Evolutionary conservation across 768 basidiomycete genomes (phyloP).

Genomic region (Nidularia sp.): DNA sequence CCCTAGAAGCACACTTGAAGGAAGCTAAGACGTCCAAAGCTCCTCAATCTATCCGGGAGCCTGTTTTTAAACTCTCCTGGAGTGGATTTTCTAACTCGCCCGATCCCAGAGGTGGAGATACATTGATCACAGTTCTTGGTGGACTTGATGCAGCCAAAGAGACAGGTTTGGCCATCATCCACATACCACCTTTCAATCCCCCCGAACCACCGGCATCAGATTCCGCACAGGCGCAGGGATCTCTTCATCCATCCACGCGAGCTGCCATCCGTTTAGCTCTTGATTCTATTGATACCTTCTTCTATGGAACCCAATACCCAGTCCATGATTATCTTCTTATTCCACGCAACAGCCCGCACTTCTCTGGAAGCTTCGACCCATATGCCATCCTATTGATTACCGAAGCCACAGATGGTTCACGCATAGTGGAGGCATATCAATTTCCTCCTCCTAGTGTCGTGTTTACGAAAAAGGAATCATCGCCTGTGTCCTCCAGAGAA

Average conservation of each 20-base stretch:
- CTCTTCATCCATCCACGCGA: slow-evolving; percentile 44
- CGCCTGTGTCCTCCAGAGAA: too few species aligned
- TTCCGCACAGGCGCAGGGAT: slow-evolving; percentile 23
- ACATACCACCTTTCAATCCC: slow-evolving; percentile 64
- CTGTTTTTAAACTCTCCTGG: slow-evolving; percentile 87
- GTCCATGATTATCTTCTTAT: slow-evolving; percentile 79
- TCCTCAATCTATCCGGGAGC: slow-evolving; percentile 43
- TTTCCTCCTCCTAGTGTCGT: slow-evolving; percentile 84
- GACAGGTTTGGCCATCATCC: slow-evolving; percentile 63
- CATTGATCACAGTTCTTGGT: slow-evolving; percentile 74
- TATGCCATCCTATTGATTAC: slow-evolving; percentile 60
- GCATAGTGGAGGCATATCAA: slow-evolving; percentile 57
- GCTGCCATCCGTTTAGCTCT: slow-evolving; percentile 64
- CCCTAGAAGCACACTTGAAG: slow-evolving; percentile 37
- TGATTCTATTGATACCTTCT: slow-evolving; percentile 39
- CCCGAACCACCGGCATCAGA: slow-evolving; percentile 34
- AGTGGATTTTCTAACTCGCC: slow-evolving; percentile 66
- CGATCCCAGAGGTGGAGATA: slow-evolving; percentile 67
- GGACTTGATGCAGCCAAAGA: slow-evolving; percentile 53
- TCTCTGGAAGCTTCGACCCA: slow-evolving; percentile 63
- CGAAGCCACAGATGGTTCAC: slow-evolving; percentile 41
- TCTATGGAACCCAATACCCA: slow-evolving; percentile 54
- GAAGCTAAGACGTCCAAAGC: slow-evolving; percentile 11
- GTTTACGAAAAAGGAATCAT: too few species aligned
- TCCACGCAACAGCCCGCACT: slow-evolving; percentile 70